phyloP scores from a whole-genome alignment of 306 rosid species.

The Sindora glabra region DNA sequence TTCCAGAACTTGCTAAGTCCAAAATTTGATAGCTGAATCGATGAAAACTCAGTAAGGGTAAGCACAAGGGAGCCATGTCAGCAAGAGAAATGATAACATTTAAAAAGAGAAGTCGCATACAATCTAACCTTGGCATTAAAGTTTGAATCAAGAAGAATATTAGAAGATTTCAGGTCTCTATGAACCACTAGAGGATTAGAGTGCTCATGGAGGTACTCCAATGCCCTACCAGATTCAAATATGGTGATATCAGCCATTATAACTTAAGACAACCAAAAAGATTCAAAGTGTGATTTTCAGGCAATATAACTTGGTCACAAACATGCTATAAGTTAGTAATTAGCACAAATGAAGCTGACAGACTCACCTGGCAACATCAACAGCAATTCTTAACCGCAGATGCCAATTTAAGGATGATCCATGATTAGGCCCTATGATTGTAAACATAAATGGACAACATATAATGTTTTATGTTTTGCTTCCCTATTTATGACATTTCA shows the following conservation, averaged over 20 bases:
- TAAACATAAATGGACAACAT: slow-evolving; percentile 5
- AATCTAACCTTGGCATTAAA: slow-evolving; percentile 74
- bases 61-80: not conserved
- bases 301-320: too few species aligned
- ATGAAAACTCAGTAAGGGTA: slow-evolving; percentile 24
- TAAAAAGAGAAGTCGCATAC: not conserved
- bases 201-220: slow-evolving; percentile 89
- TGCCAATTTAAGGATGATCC: slow-evolving; percentile 74
- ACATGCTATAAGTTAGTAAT: not conserved
- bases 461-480: not conserved
- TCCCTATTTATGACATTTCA: not conserved
- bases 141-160: slow-evolving; percentile 77
- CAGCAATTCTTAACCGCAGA: slow-evolving; percentile 72
- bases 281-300: too few species aligned
- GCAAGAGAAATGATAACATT: not conserved
- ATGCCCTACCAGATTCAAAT: slow-evolving; percentile 43
- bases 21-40: slow-evolving; percentile 77
- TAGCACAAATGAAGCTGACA: not conserved
- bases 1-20: slow-evolving; percentile 61
- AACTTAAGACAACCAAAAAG: not conserved
- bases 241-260: not conserved
- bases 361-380: slow-evolving; percentile 73
- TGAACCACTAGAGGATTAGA: slow-evolving; percentile 76
- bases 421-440: slow-evolving; percentile 49
- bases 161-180: slow-evolving; percentile 65